A percentile compares a stretch with the other conserved stretches of the same genome.
phyloP scores from a whole-genome alignment of 352 stramenopile genomes.

The Globisporangium abappressorium region DNA sequence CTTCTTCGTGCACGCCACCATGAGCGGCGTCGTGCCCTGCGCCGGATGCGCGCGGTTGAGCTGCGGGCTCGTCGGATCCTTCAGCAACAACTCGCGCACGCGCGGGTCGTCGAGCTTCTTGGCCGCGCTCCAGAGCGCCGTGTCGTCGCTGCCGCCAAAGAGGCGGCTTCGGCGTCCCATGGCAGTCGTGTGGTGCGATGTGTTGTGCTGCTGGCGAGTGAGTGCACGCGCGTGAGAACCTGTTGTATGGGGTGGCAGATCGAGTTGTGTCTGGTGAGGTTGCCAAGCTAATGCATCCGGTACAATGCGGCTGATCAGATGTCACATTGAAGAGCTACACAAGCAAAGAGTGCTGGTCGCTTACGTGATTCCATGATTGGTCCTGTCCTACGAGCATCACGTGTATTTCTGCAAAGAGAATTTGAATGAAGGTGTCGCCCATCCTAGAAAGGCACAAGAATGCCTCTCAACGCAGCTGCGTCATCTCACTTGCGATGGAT shows the following conservation, averaged over 20 bases:
- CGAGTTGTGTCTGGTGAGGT: not conserved
- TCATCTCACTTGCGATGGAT: not conserved
- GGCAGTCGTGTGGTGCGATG: not conserved
- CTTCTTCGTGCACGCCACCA: constrained; percentile 57
- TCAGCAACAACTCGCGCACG: constrained; percentile 14
- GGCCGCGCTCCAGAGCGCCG: constrained; percentile 19
- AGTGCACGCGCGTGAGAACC: not conserved
- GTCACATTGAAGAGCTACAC: not conserved
- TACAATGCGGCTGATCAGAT: not conserved
- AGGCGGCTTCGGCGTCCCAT: constrained; percentile 14
- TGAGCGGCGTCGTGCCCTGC: constrained; percentile 62
- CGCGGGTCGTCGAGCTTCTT: constrained; percentile 16
- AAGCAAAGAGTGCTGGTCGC: not conserved
- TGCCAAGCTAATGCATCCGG: not conserved
- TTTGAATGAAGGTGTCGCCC: not conserved
- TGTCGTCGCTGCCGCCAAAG: constrained; percentile 5
- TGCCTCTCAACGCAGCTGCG: not conserved
- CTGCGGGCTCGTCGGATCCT: constrained; percentile 7
- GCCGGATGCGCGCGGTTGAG: constrained; percentile 43
- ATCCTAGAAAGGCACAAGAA: not conserved
- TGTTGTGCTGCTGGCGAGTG: not conserved
- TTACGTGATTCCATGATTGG: not conserved
- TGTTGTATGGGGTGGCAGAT: not conserved
- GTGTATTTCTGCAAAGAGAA: constrained; percentile 1
- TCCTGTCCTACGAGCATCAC: not conserved